Evolutionary conservation across 2,329 filamentous ascomycete species (phyloP), one percentile per base, ranked within the genome.

Genomic region (Aspergillus intermedius): DNA sequence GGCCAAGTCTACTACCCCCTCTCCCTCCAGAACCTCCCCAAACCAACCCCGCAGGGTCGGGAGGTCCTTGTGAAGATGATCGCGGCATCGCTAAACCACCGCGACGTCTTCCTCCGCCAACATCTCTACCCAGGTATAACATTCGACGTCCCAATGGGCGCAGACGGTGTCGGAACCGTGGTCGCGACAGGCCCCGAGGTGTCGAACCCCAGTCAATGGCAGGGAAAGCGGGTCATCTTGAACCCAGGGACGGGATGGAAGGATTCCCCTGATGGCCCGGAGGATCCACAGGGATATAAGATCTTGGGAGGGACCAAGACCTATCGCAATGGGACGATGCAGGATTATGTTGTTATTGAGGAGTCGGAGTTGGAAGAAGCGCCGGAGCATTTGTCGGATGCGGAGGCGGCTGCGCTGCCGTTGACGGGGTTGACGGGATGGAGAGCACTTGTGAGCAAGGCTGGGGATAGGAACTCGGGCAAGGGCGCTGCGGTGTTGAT

Each of bases 61-160:
- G 79, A 96, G 66, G 75, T 95, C 56, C 76, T 94, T 5, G 74
- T 97, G 53, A 82, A 81, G 61, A 75, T 97, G 62, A 79, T 80
- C 32, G 87, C 90, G 45, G 87, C 85, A 1, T 86, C 91, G 12
- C 82, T 97, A 45, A 97, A 97, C 75, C 93, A 97, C 74, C 87
- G 91, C 60, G 93, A 97, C 69, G 82, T 95, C 58, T 97, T 96
- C 74, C 87, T 95, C 70, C 87, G 91, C 47, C 90, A 93, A 68
- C 86, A 91, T 63, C 82, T 95, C 37, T 97, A 97, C 74, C 91
- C 91, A 0, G 86, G 81, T 58, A 86, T 89, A 46, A 85, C 86
- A 10, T 95, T 95, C 68, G 78, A 80, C 51, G 76, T 83, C 5
- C 88, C 91, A 1, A 74, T 97, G 39, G 79, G 95, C 22, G 83